A percentile compares a stretch with the other conserved stretches of the same genome.
Conservation (phyloP, 768 basidiomycete species). For the Termitomyces sp. region DNA sequence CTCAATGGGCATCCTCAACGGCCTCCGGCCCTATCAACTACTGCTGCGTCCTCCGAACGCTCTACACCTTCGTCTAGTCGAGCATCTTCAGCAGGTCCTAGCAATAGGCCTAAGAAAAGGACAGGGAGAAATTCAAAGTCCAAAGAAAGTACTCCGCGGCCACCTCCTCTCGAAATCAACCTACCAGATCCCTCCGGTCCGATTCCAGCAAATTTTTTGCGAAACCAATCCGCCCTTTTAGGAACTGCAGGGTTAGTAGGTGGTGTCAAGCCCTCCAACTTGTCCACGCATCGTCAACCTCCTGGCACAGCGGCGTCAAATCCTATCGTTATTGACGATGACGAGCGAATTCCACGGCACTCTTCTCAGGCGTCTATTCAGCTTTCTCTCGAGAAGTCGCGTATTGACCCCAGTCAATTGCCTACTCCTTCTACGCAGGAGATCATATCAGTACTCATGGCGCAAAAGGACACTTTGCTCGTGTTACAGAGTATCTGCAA, state of each 20-base stretch:
- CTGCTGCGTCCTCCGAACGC: conserved; percentile 1
- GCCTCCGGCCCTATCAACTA: conserved; percentile 28
- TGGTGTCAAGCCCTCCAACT: conserved; percentile 53
- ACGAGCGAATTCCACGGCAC: conserved; percentile 27
- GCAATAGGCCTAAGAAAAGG: conserved; percentile 23
- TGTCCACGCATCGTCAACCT: conserved; percentile 32
- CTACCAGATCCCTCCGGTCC: conserved; percentile 61
- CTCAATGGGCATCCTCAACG: conserved; percentile 24
- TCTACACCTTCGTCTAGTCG: conserved; percentile 11
- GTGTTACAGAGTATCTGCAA: conserved; percentile 59
- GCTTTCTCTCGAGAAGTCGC: conserved; percentile 22
- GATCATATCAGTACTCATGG: conserved; percentile 51
- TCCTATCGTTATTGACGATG: conserved; percentile 71
- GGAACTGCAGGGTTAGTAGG: conserved; percentile 70
- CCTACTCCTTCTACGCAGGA: conserved; percentile 52
- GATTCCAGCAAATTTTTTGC: conserved; percentile 62
- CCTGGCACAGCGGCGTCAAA: conserved; percentile 53
- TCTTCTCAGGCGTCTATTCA: conserved; percentile 12
- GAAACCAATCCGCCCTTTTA: conserved; percentile 66
- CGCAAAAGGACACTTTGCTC: conserved; percentile 63
- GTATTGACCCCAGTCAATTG: conserved; percentile 38
- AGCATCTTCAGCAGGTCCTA: conserved; percentile 19
- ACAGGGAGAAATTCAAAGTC: conserved; percentile 28
- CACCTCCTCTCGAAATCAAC: conserved; percentile 48
- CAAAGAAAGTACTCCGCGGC: conserved; percentile 38